A percentile compares a stretch with the other conserved stretches of the same genome.
phyloP scores from a whole-genome alignment of 768 basidiomycete genomes.

The Cyclocybe aegerita region DNA sequence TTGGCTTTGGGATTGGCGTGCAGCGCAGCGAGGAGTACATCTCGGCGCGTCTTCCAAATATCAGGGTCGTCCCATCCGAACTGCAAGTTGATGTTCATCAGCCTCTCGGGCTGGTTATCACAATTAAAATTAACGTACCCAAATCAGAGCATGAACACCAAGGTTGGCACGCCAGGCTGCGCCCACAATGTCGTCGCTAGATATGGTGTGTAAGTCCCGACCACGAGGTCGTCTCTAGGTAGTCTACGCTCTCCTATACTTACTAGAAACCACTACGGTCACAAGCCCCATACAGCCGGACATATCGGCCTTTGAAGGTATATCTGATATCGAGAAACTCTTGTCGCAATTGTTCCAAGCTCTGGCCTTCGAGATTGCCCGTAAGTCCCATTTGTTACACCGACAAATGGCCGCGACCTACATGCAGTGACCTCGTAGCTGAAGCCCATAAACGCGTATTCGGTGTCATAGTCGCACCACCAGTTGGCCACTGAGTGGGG shows the following conservation, averaged over 20 bases:
- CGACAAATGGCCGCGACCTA: slow-evolving; percentile 24
- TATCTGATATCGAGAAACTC: slow-evolving; percentile 64
- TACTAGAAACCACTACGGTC: slow-evolving; percentile 48
- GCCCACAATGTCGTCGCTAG: slow-evolving; percentile 56
- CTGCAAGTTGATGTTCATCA: slow-evolving; percentile 22
- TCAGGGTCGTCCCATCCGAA: slow-evolving; percentile 49
- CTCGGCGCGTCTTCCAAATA: slow-evolving; percentile 54
- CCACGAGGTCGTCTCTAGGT: neutral
- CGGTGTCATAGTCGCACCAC: slow-evolving; percentile 65
- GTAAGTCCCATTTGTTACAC: neutral
- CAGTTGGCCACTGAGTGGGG: slow-evolving; percentile 48
- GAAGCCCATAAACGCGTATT: slow-evolving; percentile 78
- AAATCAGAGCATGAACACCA: slow-evolving; percentile 73
- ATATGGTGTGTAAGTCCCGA: too few relatives aligned
- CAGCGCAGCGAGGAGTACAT: slow-evolving; percentile 49
- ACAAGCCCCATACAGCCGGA: slow-evolving; percentile 55
- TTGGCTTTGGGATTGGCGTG: slow-evolving; percentile 62
- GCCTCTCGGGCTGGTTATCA: slow-evolving; percentile 2
- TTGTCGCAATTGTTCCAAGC: slow-evolving; percentile 13
- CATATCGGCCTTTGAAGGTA: slow-evolving; percentile 63
- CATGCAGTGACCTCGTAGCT: slow-evolving; percentile 73
- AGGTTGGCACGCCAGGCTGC: slow-evolving; percentile 67
- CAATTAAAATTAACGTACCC: slow-evolving; percentile 42
- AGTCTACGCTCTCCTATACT: slow-evolving; percentile 20
- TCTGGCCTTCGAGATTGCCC: slow-evolving; percentile 49